Conservation (phyloP, 345 rosid species). For the Dimocarpus longan region DNA sequence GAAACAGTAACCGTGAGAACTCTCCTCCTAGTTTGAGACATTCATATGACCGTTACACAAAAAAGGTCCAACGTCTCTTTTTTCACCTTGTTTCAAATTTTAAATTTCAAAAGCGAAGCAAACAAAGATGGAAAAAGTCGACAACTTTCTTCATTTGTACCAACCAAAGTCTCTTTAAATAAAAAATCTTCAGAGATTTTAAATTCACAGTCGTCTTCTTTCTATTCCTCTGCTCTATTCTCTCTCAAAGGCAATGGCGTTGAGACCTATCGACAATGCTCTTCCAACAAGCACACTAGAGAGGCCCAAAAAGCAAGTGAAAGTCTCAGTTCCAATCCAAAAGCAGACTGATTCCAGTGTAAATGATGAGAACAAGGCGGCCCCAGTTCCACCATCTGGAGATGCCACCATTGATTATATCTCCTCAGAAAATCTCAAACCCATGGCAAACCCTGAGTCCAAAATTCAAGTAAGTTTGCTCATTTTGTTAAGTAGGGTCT, state of each 20-base stretch:
- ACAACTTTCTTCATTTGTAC: background rate
- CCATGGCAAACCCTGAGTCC: slow-evolving; percentile 54
- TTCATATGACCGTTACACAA: slow-evolving; percentile 14
- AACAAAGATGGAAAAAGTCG: background rate
- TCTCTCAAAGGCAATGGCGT: slow-evolving; percentile 52
- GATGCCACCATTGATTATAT: slow-evolving; percentile 64
- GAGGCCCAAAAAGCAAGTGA: slow-evolving; percentile 69
- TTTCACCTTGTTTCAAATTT: slow-evolving; percentile 11
- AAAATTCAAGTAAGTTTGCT: slow-evolving; percentile 47
- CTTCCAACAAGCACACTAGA: slow-evolving; percentile 55
- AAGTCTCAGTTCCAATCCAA: slow-evolving; percentile 34
- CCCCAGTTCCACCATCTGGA: slow-evolving; percentile 33
- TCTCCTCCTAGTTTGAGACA: too few relatives aligned
- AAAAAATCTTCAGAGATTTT: slow-evolving; percentile 12
- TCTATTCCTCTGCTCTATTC: background rate
- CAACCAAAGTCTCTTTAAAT: background rate
- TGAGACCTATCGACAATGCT: slow-evolving; percentile 83
- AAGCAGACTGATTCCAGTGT: slow-evolving; percentile 38
- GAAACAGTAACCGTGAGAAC: background rate
- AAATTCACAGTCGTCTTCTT: background rate
- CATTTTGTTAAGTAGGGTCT: background rate
- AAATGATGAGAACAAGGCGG: slow-evolving; percentile 69
- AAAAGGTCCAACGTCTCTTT: slow-evolving; percentile 13
- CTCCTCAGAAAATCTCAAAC: slow-evolving; percentile 60
- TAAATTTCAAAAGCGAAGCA: background rate